Conservation (phyloP, 257 asterid species). For the Salvia splendens region DNA sequence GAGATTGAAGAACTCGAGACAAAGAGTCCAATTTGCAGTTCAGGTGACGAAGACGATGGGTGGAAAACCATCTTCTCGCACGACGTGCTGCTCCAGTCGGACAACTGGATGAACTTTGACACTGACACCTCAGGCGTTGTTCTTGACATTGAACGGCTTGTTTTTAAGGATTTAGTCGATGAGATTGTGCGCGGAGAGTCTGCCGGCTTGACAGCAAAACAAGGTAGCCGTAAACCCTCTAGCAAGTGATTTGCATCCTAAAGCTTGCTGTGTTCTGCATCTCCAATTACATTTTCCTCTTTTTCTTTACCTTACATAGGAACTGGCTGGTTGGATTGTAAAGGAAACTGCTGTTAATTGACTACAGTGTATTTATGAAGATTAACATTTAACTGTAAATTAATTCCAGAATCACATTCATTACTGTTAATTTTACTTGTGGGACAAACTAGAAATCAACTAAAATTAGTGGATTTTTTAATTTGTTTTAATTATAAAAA, state of each 20-base stretch:
- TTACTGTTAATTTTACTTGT: background rate
- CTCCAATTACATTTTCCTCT: background rate
- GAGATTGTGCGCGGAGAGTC: constrained; percentile 75
- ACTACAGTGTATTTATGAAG: background rate
- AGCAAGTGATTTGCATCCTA: constrained; percentile 37
- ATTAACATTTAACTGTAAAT: constrained; percentile 4
- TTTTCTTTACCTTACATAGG: constrained; percentile 18
- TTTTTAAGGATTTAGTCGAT: constrained; percentile 75
- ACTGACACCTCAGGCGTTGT: constrained; percentile 59
- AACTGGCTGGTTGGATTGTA: constrained; percentile 29
- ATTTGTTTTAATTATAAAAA: too few species aligned
- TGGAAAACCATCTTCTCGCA: constrained; percentile 58
- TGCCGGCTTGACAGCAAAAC: constrained; percentile 46
- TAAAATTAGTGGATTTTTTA: too few species aligned
- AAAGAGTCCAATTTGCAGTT: constrained; percentile 41
- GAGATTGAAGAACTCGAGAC: constrained; percentile 66
- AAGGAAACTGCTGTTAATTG: constrained; percentile 24
- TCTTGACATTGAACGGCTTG: constrained; percentile 71
- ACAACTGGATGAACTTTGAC: constrained; percentile 53
- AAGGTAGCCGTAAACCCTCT: constrained; percentile 49
- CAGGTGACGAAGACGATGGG: constrained; percentile 56
- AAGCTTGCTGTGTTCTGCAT: constrained; percentile 13
- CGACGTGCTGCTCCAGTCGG: constrained; percentile 56
- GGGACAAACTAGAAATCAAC: too few species aligned
- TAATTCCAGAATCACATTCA: constrained; percentile 21